Base-by-base conservation (phyloP, 2,329 filamentous ascomycete genomes). In the Penicillium sp. region DNA sequence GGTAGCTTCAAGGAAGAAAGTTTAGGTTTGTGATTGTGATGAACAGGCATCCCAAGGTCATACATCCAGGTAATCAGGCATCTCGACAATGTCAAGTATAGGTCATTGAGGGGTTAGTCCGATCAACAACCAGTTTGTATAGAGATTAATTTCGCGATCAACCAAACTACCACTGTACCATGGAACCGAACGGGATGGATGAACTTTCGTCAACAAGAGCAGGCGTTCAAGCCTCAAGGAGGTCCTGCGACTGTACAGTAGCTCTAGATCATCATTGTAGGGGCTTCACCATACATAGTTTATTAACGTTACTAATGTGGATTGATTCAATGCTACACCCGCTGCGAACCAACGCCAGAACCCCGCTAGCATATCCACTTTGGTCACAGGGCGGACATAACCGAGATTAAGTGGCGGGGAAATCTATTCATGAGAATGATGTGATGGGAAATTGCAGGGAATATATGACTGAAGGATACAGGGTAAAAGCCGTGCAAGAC, bases 161-260 rank as follows among this genome's bases (percentile, higher is more conserved):
- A 53, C 22, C 59, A 40, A 59, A 56, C 56, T 62, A 37, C 28
- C 10, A 26, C 24, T 13, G 57, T 62, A 56, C 63, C 60, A 59
- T 56, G 63, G 54, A 45, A 58, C 60, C 42, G 26, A 38, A 19
- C 33, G 35, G 51, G 12, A 6, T 40, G 33, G 45, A 26, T n/a
- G 13, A 4, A 45, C 9, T n/a, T 19, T 12, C 13, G 33, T 24
- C 44, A 58, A 47, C 53, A 42, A 62, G 56, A 26, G 28, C 35
- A 35, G 28, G 13, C 3, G 22, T 35, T 33, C 50, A n/a, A 33
- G 50, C 17, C 28, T 33, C 50, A n/a, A 33, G 50, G 28, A 51
- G 37, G 30, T 26, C 17, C 49, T 45, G 45, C 38, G 58, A 60
- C 62, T 49, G 24, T 15, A 60, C 62, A 30, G 24, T 15, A 49